phyloP scores from a whole-genome alignment of 805 yeast genomes.

The Clavispora santaluciae region DNA sequence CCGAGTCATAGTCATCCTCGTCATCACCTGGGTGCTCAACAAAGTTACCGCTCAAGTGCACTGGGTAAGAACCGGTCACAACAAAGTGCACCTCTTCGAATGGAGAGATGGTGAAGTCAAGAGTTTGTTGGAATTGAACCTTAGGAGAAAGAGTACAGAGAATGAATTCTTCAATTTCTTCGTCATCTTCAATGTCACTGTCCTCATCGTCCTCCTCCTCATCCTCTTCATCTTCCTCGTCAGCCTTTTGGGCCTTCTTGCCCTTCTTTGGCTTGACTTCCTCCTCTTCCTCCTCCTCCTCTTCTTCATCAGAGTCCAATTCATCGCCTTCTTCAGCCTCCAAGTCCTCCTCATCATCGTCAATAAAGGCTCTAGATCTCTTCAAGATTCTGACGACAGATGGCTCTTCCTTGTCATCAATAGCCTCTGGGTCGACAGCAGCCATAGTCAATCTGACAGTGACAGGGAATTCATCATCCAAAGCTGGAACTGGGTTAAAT shows the following conservation, averaged over 20 bases:
- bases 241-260: slow-evolving; percentile 31
- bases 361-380: slow-evolving; percentile 45
- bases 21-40: slow-evolving; percentile 92
- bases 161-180: slow-evolving; percentile 77
- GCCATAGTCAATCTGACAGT: slow-evolving; percentile 92
- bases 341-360: slow-evolving; percentile 41
- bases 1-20: slow-evolving; percentile 34
- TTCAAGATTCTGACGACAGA: slow-evolving; percentile 86
- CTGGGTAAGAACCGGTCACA: slow-evolving; percentile 92
- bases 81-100: slow-evolving; percentile 92
- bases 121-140: slow-evolving; percentile 78
- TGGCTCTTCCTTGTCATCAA: slow-evolving; percentile 76
- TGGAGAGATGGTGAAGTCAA: slow-evolving; percentile 86
- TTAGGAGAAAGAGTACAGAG: slow-evolving; percentile 89
- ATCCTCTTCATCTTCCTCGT: slow-evolving; percentile 46
- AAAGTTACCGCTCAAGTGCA: slow-evolving; percentile 91
- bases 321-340: slow-evolving; percentile 42
- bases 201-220: slow-evolving; percentile 51
- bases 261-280: slow-evolving; percentile 17
- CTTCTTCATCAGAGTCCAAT: slow-evolving; percentile 42
- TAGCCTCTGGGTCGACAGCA: slow-evolving; percentile 87
- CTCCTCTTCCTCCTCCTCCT: slow-evolving; percentile 33
- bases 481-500: slow-evolving; percentile 81
- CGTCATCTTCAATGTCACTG: slow-evolving; percentile 60
- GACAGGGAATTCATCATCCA: slow-evolving; percentile 80